Conservation (phyloP, 1,139 yeast species). For the Zygoascus hellenicus region DNA sequence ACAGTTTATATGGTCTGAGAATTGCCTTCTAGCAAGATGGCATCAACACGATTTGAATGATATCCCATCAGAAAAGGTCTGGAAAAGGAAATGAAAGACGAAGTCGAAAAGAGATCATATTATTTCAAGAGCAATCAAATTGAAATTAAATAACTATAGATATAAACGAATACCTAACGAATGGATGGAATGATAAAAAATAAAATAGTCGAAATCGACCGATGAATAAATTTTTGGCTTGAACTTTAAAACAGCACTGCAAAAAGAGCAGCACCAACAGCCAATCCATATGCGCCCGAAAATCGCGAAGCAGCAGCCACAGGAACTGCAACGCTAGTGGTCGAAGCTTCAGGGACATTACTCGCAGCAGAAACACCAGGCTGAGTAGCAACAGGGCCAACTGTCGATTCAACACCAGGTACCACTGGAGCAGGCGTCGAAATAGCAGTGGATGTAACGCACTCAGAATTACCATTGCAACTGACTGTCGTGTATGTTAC, state of each 20-base stretch:
- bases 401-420: constrained; percentile 2
- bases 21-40: too few species aligned
- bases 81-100: too few species aligned
- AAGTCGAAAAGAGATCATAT: too few species aligned
- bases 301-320: neutral
- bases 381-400: neutral
- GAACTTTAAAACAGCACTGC: too few species aligned
- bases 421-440: neutral
- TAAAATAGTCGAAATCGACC: too few species aligned
- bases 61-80: too few species aligned
- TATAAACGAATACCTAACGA: neutral
- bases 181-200: neutral
- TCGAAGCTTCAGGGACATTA: neutral
- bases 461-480: neutral
- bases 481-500: neutral
- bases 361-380: neutral
- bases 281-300: neutral
- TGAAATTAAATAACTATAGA: neutral
- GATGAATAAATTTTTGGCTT: too few species aligned
- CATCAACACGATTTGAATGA: too few species aligned
- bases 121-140: neutral
- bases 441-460: neutral
- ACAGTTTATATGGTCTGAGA: too few species aligned
- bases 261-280: neutral
- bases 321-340: neutral